Evolutionary conservation across 225 moss, liverwort and hornwort genomes (phyloP).

Genomic region (Anthoceros angustus): DNA sequence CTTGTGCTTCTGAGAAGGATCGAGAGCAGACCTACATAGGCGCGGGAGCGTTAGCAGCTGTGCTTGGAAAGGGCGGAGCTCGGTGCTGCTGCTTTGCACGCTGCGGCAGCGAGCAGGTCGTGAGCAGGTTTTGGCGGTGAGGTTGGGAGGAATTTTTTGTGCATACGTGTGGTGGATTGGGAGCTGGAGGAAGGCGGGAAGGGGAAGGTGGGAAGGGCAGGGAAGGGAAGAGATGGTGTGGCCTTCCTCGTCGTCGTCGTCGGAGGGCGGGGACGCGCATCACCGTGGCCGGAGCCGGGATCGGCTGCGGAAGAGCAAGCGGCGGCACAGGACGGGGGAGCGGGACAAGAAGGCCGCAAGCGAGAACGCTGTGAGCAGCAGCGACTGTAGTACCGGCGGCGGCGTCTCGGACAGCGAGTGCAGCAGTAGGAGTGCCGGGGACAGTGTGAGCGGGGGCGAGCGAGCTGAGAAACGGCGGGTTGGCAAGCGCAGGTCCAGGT

Average conservation of each 20-base stretch:
- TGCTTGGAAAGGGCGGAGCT: no score
- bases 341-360: slow-evolving; percentile 1
- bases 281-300: slow-evolving; percentile 11
- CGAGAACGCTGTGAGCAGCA: slow-evolving; percentile 13
- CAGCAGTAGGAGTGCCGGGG: slow-evolving; percentile 23
- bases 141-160: not conserved
- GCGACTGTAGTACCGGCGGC: slow-evolving; percentile 14
- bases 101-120: not conserved
- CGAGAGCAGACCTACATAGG: not conserved
- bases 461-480: slow-evolving; percentile 15
- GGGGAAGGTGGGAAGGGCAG: not conserved
- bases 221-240: slow-evolving; percentile 9
- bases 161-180: not conserved
- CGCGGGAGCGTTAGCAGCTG: not conserved
- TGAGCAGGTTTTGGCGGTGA: not conserved
- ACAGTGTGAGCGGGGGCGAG: slow-evolving; percentile 32
- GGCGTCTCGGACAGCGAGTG: slow-evolving; percentile 20
- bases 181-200: not conserved
- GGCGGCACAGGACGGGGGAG: slow-evolving; percentile 10
- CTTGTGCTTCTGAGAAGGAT: slow-evolving; percentile 1
- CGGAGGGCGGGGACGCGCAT: slow-evolving; percentile 8
- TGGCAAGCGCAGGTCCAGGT: slow-evolving; percentile 48
- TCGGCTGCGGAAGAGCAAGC: slow-evolving; percentile 12
- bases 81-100: not conserved
- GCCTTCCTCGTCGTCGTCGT: slow-evolving; percentile 10